Evolutionary conservation across 2,329 filamentous ascomycete genomes (phyloP), one percentile per base, ranked within the genome.

Genomic region (Pleomassaria siparia): DNA sequence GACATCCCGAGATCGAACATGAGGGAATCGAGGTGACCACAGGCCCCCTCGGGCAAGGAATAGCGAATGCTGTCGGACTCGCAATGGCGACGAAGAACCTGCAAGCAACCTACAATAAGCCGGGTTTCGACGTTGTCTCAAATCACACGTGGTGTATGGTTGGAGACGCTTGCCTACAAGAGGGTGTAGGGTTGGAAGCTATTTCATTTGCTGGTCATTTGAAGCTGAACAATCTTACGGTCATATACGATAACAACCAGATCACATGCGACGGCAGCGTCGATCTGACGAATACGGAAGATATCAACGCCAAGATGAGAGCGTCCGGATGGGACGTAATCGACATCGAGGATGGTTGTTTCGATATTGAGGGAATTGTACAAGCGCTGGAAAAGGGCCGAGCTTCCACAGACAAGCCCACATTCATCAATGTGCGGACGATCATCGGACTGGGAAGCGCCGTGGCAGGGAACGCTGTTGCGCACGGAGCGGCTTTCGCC

Each of bases 181-280:
- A 83, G 58, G 81, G 80, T 22, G 79, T 83, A 1, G 75, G 72
- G 0, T 68, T 82, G 2, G 80, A 83, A 59, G 75, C 80, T 0
- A 76, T 83, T 39, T 75, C 75, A 6, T 71, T 81, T 13, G 80
- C 80, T 4, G 80, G 79, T 1, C 78, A 81, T 58, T 74, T 73
- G 62, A 72, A 71, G 53, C 70, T 83, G 11, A 76, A 79, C 66
- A 83, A 83, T 60, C 64, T 83, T 3, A 74, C 74, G 8, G 63
- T 83, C 32, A 76, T 81, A 39, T 83, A 82, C 55, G 80, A 83
- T 55, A 82, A 83, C 64, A 83, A 83, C 62, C 76, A 80, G 55
- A 72, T 83, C 41, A 82, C 80, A 4, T 82, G 79, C 54, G 80
- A 82, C 50, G 80, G 80, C 0, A 74, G 72, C 1, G 73, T 81